Conservation (phyloP, 345 rosid genomes). For the Salix viminalis region DNA sequence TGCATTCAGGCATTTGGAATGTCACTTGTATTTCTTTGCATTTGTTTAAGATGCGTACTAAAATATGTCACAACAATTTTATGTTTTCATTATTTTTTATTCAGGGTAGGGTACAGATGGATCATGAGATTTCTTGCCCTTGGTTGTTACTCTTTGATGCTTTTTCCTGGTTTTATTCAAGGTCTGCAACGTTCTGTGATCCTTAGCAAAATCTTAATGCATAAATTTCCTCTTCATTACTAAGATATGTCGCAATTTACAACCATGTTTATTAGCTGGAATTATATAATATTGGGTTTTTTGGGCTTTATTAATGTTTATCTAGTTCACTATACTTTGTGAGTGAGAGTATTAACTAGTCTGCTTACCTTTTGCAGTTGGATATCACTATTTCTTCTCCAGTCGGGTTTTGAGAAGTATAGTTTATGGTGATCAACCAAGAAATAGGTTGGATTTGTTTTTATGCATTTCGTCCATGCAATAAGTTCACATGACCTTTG, state of each 20-base stretch:
- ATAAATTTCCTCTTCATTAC: background rate
- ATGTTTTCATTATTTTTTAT: conserved; percentile 35
- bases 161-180: conserved; percentile 94
- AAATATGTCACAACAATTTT: background rate
- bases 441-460: conserved; percentile 67
- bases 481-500: background rate
- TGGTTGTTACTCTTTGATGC: conserved; percentile 74
- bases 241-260: background rate
- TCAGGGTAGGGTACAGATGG: conserved; percentile 99
- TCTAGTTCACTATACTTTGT: background rate
- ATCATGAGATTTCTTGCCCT: conserved; percentile 83
- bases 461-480: background rate
- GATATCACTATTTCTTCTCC: conserved; percentile 85
- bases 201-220: background rate
- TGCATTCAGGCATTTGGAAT: background rate
- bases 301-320: background rate
- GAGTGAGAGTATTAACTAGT: conserved; percentile 19
- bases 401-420: conserved; percentile 67
- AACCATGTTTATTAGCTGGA: background rate
- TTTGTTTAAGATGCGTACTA: conserved; percentile 8
- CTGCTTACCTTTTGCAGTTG: conserved; percentile 59
- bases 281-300: background rate
- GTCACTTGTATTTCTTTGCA: background rate
- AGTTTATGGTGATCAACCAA: conserved; percentile 85
- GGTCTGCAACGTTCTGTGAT: conserved; percentile 38